Evolutionary conservation across 352 stramenopile genomes (phyloP), one percentile per base, ranked within the genome.

Genomic region (Sclerospora graminicola): DNA sequence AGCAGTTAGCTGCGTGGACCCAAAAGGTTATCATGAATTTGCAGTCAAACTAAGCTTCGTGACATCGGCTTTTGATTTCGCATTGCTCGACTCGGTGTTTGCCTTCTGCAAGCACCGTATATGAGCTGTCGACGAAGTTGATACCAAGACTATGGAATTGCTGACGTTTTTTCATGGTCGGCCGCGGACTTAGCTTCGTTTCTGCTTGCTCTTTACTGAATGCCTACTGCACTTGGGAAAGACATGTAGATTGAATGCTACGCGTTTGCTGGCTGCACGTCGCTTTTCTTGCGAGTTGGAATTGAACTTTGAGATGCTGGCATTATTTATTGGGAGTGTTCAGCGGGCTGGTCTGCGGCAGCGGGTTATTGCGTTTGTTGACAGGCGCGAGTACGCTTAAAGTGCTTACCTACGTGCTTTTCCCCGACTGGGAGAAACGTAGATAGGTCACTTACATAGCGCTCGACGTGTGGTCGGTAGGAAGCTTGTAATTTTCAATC

Each of bases 21-120:
- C 73, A 83, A 34, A 82, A 87, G 61, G 57, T 90, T 45, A 62
- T 83, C 32, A 69, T 74, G 70, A 65, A 87, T 20, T 48, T 87
- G 42, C 58, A 78, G 49, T 35, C 58, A 10, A 77, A 80, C 48
- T 77, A 78, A 63, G 36, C 41, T 45, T 35, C 19, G 31, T 26
- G 14, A 35, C 20, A 13, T 38, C 37, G 23, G 27, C 44, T 48
- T 57, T 43, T 13, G n/a, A 51, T 39, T 54, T 29, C 5, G 14
- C 18, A 2, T 23, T 42, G 18, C 31, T 66, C 16, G 37, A 42
- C 31, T 62, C 32, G 23, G 11, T 57, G 46, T 61, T 54, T 65
- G 59, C 59, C 59, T 69, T 47, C 52, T 54, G 59, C 55, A 43
- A 55, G 43, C 39, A 33, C 48, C 31, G 34, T 33, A n/a, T 20